Conservation (phyloP, 2,329 filamentous ascomycete species). For the Biscogniauxia mediterranea region DNA sequence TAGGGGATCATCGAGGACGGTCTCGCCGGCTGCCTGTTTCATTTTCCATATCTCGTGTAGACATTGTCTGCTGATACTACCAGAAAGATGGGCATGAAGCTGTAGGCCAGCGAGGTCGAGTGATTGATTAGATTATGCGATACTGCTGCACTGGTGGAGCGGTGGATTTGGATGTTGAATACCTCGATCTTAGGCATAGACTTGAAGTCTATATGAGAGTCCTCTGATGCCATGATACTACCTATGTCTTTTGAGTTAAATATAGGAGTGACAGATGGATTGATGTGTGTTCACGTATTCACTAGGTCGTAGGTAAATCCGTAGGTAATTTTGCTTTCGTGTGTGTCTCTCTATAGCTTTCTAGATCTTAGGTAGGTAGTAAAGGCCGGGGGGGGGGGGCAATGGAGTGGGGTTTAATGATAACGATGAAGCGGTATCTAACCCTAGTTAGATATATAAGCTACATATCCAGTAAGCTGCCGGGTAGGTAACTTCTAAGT, state of each 20-base stretch:
- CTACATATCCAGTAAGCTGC: too few relatives aligned
- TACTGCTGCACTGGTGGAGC: not conserved
- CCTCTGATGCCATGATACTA: not conserved
- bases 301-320: too few relatives aligned
- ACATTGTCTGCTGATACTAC: slow-evolving; percentile 70
- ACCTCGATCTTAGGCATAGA: slow-evolving; percentile 58
- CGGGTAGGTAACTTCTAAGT: too few relatives aligned
- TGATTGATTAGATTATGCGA: slow-evolving; percentile 6
- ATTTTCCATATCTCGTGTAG: slow-evolving; percentile 72
- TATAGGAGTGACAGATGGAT: not conserved
- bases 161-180: slow-evolving; percentile 12
- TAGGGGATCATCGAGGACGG: slow-evolving; percentile 65
- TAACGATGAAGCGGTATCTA: too few relatives aligned
- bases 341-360: too few relatives aligned
- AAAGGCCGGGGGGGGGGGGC: too few relatives aligned
- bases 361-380: too few relatives aligned
- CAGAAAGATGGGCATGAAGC: slow-evolving; percentile 79
- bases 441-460: too few relatives aligned
- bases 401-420: too few relatives aligned
- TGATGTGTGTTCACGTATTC: too few relatives aligned
- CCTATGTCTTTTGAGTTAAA: not conserved
- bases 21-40: slow-evolving; percentile 53
- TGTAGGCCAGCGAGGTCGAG: slow-evolving; percentile 32
- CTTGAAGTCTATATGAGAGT: slow-evolving; percentile 41
- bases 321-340: too few relatives aligned